Evolutionary conservation across 2,329 filamentous ascomycete genomes (phyloP), one percentile per base, ranked within the genome.

Genomic region (Talaromyces atroroseus): DNA sequence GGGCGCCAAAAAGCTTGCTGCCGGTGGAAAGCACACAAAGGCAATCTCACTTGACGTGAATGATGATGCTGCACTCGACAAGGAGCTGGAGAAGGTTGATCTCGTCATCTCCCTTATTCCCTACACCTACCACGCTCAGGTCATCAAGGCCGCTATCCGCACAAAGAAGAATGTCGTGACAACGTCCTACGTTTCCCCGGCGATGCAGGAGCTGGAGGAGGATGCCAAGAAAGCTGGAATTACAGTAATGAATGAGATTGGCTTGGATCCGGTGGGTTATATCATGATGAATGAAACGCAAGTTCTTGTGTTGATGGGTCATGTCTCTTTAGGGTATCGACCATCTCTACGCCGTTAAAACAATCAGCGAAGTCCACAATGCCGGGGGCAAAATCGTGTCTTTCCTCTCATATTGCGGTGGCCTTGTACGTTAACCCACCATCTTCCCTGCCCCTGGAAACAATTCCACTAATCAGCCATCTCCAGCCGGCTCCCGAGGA

Each of bases 241-340:
- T 71, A 95, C 90, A 11, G 92, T 96, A 70, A 92, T 96, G 88
- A 96, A 97, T 77, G 92, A 97, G 82, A 95, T 95, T 69, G 90
- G 90, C 60, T 69, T 88, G 59, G 74, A 77, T 60, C 70, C 69
- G 40, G 68, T 69, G 58, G 20, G 66, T 62, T 51, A 20, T 5
- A 1, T 45, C 14, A 24, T 7, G 6, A 23, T 18, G 8, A 16
- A 12, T 32, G 12, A 24, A 42, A 18, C 14, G 26, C 10, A 21
- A 18, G 34, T 36, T 40, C 14, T 8, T 11, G 36, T 42, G 18
- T 16, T 42, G 38, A 42, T 42, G 38, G 7, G 12, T 14, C 24
- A 42, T 56, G 44, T 36, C 32, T 36, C 5, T 29, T 49, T 56
- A 42, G 65, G 71, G 69, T 60, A 71, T 74, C 57, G 74, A 76